These are phyloP conservation scores for Gossypium raimondii DNA, from an alignment of 345 rosid genomes.

Conservation along the genomic window DNA sequence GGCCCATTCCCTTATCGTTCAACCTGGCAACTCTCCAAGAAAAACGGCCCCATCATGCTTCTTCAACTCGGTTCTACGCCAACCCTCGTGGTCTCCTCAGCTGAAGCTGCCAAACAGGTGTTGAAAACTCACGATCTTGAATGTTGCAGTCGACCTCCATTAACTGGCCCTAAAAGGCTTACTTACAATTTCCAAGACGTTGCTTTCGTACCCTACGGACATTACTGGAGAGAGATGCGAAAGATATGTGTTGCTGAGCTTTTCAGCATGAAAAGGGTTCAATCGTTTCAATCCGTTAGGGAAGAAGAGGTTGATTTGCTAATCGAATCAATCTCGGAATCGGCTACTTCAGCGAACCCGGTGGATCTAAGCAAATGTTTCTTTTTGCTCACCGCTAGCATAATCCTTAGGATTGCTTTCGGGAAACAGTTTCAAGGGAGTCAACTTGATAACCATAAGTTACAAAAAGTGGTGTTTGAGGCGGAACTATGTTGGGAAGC, in stretches of 20 bases:
- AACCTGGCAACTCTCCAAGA: conserved; percentile 15
- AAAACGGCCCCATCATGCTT: conserved; percentile 22
- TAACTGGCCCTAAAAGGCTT: conserved; percentile 10
- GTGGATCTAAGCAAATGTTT: conserved; percentile 21
- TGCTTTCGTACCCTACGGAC: conserved; percentile 29
- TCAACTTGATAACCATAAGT: conserved; percentile 1
- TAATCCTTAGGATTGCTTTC: conserved; percentile 16
- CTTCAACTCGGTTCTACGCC: conserved; percentile 20
- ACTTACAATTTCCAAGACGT: conserved; percentile 26
- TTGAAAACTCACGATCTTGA: conserved; percentile 25
- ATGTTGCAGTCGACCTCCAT: conserved; percentile 24
- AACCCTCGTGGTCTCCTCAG: conserved; percentile 18
- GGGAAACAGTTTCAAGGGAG: conserved; percentile 13
- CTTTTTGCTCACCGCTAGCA: conserved; percentile 14
- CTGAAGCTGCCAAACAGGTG: conserved; percentile 23
- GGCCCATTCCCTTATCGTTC: not conserved
- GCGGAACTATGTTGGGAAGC: conserved; percentile 24
- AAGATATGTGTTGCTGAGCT: conserved; percentile 21
- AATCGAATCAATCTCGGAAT: conserved; percentile 13
- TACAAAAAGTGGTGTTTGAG: conserved; percentile 23
- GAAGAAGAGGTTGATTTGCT: conserved; percentile 27
- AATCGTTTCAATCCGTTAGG: conserved; percentile 21
- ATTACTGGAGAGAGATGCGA: conserved; percentile 29
- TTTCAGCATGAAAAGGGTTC: conserved; percentile 18
- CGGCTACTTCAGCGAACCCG: not conserved